Conservation (phyloP, 345 rosid genomes). For the Eucalyptus sideroxylon region DNA sequence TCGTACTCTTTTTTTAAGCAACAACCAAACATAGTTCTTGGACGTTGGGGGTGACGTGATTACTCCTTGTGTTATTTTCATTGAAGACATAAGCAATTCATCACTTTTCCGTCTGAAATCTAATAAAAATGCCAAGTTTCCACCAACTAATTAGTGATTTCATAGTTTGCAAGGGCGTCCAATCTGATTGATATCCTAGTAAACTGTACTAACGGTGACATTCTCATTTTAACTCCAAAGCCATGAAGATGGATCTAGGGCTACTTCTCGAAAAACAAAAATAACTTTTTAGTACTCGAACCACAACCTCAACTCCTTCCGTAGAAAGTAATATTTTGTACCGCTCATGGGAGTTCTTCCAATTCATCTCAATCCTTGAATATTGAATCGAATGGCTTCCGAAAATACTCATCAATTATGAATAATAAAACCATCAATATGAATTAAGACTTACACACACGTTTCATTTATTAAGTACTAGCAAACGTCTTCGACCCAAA, state of each 20-base stretch:
- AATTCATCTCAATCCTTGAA: background rate
- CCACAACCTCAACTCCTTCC: background rate
- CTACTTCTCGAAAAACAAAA: background rate
- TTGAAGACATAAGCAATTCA: background rate
- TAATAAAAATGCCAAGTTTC: background rate
- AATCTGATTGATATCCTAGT: background rate
- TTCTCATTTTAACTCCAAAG: background rate
- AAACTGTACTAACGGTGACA: background rate
- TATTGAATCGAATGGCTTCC: background rate
- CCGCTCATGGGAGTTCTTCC: background rate
- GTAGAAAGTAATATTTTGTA: background rate
- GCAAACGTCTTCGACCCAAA: background rate
- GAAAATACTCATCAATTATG: background rate
- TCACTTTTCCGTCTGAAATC: background rate
- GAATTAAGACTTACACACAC: background rate
- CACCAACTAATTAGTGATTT: background rate
- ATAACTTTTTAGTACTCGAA: background rate
- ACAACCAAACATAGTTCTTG: background rate
- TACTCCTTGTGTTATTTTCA: background rate
- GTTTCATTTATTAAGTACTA: background rate
- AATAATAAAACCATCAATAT: background rate
- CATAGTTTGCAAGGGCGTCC: background rate
- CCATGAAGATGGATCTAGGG: background rate
- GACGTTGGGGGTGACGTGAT: background rate
- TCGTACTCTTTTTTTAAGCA: background rate